phyloP scores from a whole-genome alignment of 805 yeast genomes.

The Jamesozyma hellenica region DNA sequence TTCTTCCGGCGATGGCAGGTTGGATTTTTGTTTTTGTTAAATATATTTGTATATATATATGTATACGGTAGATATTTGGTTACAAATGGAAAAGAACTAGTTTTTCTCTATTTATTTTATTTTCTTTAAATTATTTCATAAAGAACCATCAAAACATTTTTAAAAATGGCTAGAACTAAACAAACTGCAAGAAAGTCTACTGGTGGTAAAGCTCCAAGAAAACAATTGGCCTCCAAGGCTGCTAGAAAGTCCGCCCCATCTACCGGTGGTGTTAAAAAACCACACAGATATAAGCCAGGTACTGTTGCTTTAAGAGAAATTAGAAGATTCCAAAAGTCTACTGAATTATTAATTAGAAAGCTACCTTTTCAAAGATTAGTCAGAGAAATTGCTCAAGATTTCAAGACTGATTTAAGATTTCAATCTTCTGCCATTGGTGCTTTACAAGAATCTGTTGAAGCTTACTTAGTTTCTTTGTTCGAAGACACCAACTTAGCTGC shows the following conservation, averaged over 20 bases:
- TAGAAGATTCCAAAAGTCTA: conserved; percentile 93
- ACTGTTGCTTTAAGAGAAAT: conserved; percentile 93
- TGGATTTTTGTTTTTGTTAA: too few species aligned
- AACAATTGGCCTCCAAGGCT: conserved; percentile 83
- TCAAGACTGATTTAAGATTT: conserved; percentile 86
- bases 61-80: too few species aligned
- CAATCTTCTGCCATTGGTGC: conserved; percentile 97
- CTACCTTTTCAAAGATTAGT: conserved; percentile 95
- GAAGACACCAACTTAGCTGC: conserved; percentile 98
- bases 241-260: conserved; percentile 91
- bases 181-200: conserved; percentile 92
- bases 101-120: too few species aligned
- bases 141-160: conserved; percentile 3
- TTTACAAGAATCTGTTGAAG: conserved; percentile 96
- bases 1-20: too few species aligned
- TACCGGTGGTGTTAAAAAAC: conserved; percentile 86
- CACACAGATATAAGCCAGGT: conserved; percentile 96
- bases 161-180: conserved; percentile 78
- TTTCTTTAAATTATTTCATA: too few species aligned
- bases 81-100: too few species aligned
- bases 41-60: too few species aligned
- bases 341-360: conserved; percentile 88
- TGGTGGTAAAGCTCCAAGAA: conserved; percentile 95
- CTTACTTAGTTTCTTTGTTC: conserved; percentile 87
- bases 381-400: conserved; percentile 89